phyloP scores from a whole-genome alignment of 768 basidiomycete genomes.

The Kwoniella heveanensis region DNA sequence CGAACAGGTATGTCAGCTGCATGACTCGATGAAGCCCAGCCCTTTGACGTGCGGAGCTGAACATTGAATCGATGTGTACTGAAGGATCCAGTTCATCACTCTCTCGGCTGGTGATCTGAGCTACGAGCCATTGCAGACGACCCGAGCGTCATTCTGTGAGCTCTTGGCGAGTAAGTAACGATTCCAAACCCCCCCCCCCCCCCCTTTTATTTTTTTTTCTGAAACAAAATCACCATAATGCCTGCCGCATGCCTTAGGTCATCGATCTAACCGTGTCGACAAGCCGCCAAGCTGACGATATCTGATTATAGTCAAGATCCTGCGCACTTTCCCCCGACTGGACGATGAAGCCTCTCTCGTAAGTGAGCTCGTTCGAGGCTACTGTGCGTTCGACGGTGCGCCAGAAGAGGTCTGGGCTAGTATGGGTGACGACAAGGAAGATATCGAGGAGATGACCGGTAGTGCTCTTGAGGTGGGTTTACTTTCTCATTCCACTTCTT shows the following conservation, averaged over 20 bases:
- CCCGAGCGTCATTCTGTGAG: slow-evolving; percentile 79
- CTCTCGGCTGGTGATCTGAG: slow-evolving; percentile 72
- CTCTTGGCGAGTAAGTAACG: slow-evolving; percentile 65
- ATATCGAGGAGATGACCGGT: slow-evolving; percentile 67
- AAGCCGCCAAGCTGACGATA: slow-evolving; percentile 5
- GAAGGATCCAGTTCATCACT: slow-evolving; percentile 69
- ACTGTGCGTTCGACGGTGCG: slow-evolving; percentile 78
- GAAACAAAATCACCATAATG: too few species aligned
- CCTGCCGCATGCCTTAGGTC: too few species aligned
- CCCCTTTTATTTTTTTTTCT: too few species aligned
- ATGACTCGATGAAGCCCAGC: too few species aligned
- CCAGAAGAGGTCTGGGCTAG: slow-evolving; percentile 70
- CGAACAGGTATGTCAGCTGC: slow-evolving; percentile 44
- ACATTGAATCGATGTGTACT: too few species aligned
- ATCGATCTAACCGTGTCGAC: too few species aligned
- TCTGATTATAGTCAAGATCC: slow-evolving; percentile 67
- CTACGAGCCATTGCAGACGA: slow-evolving; percentile 68
- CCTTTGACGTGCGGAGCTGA: too few species aligned
- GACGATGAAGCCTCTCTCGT: slow-evolving; percentile 72
- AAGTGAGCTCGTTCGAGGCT: slow-evolving; percentile 75
- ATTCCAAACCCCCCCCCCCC: too few species aligned
- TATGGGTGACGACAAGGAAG: slow-evolving; percentile 62
- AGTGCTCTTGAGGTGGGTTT: slow-evolving; percentile 79
- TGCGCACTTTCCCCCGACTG: slow-evolving; percentile 68
- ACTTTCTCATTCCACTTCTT: neutral